Evolutionary conservation across 495 filamentous ascomycete genomes (phyloP), one percentile per base, ranked within the genome.

Genomic region (Articulospora tetracladia): DNA sequence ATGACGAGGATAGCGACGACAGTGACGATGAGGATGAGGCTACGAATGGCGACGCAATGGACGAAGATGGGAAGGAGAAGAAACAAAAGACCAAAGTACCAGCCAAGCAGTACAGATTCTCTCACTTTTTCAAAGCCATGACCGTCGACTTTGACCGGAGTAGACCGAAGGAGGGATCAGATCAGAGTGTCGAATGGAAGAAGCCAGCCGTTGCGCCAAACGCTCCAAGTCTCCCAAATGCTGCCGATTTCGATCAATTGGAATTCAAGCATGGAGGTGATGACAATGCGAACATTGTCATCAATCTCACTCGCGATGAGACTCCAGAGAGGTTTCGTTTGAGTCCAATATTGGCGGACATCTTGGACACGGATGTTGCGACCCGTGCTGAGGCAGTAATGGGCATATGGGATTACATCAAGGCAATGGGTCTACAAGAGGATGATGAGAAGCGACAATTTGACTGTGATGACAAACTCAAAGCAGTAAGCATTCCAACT

Each of bases 381-480:
- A 93, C 93, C 17, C 83, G 91, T 13, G 86, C 90, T 34, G 91
- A 91, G 30, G 88, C 91, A 27, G 84, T 96, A 22, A 87, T 93
- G 77, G 92, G 89, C 25, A 82, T 99, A 26, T 98, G 92, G 91
- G 91, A 98, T 69, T 99, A 99, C 69, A 88, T 96, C 63, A 87
- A 88, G 60, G 81, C 89, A 22, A 90, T 89, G 80, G 86, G 85
- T 12, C 74, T 99, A 17, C 89, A 93, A 69, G 93, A 97, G 63
- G 91, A 96, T 57, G 93, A 97, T 23, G 94, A 99, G 69, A 91
- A 91, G 77, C 83, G 94, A 57, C 86, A 86, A 49, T 91, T 99
- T 59, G 86, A 88, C 59, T 98, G 95, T 67, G 94, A 99, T 71
- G 86, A 90, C 19, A 81, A 85, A 19, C 68, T 98, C 58, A 82